Evolutionary conservation across 2,329 filamentous ascomycete species (phyloP).

Genomic region (Coleophoma eucalyptorum): DNA sequence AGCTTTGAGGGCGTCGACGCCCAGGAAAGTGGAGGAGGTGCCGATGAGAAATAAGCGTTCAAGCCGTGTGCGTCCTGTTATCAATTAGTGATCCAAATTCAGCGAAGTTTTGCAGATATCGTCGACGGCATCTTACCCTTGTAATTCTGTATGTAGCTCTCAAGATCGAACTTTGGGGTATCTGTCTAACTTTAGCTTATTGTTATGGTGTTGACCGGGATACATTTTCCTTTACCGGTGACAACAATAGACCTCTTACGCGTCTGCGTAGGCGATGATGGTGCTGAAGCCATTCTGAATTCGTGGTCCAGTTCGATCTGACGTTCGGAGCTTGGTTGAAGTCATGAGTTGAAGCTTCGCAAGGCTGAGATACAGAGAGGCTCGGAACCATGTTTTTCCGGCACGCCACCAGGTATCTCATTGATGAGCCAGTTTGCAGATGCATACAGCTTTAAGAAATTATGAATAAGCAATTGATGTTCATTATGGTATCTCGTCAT

Average conservation of each 20-base stretch:
- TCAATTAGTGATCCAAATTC: background rate
- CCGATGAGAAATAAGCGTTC: constrained; percentile 82
- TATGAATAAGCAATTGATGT: too few relatives aligned
- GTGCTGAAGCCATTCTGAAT: constrained; percentile 13
- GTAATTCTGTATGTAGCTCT: constrained; percentile 89
- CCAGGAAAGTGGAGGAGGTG: constrained; percentile 69
- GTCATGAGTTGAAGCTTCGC: constrained; percentile 2
- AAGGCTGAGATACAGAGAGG: background rate
- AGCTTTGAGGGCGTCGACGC: constrained; percentile 74
- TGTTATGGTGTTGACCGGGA: background rate
- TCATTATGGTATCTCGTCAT: too few relatives aligned
- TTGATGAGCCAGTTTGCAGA: too few relatives aligned
- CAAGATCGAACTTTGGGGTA: constrained; percentile 82
- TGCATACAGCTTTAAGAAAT: too few relatives aligned
- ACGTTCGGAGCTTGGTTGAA: background rate
- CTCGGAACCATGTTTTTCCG: too few relatives aligned
- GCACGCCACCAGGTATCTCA: too few relatives aligned
- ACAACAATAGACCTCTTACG: constrained; percentile 15
- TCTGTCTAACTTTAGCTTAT: constrained; percentile 14
- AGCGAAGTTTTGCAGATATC: background rate
- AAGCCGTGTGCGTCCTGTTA: constrained; percentile 75
- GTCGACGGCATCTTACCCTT: constrained; percentile 49
- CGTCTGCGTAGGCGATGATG: constrained; percentile 13
- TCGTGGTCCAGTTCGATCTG: constrained; percentile 1
- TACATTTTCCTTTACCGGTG: constrained; percentile 9